Conservation (phyloP, 257 asterid species). For the Solanum lignicaule region DNA sequence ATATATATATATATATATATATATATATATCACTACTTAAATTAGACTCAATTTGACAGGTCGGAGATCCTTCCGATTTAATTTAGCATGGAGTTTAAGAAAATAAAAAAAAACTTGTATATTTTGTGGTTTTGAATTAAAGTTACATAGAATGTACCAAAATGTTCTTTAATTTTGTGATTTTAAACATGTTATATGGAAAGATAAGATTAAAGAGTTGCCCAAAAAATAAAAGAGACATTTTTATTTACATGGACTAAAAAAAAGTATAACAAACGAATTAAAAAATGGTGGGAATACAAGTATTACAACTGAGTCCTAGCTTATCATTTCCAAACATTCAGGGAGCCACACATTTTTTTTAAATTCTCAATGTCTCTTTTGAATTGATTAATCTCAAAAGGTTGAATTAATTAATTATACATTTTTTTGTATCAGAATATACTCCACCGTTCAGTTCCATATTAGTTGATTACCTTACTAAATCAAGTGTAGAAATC, state of each 20-base stretch:
- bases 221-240: neutral
- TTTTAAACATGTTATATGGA: accelerated
- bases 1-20: too few relatives aligned
- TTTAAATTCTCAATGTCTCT: neutral
- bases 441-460: neutral
- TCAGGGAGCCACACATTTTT: neutral
- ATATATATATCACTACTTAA: neutral
- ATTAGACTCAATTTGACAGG: neutral
- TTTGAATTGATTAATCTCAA: neutral
- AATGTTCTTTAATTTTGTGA: accelerated
- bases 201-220: too few relatives aligned
- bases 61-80: neutral
- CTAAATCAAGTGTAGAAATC: too few relatives aligned
- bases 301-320: neutral
- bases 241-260: neutral
- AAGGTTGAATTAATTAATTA: neutral
- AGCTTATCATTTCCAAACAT: neutral
- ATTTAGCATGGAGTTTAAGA: neutral
- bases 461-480: too few relatives aligned
- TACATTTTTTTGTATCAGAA: neutral
- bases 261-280: too few relatives aligned
- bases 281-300: too few relatives aligned
- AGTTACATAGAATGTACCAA: accelerated
- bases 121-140: too few relatives aligned
- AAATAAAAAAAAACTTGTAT: too few relatives aligned